These are phyloP conservation scores for Apiospora pterosperma DNA, from an alignment of 2,329 filamentous ascomycete genomes.

Conservation along the genomic window DNA sequence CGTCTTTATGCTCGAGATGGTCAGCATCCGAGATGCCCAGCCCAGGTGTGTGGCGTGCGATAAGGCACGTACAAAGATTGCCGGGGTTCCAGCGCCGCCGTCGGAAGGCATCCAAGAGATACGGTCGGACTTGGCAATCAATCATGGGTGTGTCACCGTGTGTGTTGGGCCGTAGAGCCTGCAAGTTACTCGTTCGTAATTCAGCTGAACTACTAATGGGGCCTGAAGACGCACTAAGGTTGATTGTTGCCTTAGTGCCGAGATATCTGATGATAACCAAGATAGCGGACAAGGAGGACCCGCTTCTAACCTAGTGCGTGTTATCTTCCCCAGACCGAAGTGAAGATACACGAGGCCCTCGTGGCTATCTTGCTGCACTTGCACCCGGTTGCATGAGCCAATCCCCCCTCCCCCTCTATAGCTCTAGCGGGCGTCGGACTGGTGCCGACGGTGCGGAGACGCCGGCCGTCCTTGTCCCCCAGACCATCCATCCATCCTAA, in stretches of 20 bases:
- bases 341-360: too few relatives aligned
- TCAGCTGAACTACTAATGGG: background rate
- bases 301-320: too few relatives aligned
- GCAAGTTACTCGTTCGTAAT: background rate
- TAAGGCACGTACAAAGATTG: background rate
- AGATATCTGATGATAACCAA: too few relatives aligned
- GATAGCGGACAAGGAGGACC: too few relatives aligned
- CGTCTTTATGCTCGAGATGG: background rate
- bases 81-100: background rate
- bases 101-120: background rate
- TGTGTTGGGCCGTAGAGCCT: too few relatives aligned
- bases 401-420: background rate
- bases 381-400: background rate
- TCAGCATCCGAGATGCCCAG: background rate
- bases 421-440: background rate
- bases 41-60: background rate
- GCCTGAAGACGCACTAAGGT: too few relatives aligned
- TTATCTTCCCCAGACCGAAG: too few relatives aligned
- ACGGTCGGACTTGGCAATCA: background rate
- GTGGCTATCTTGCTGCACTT: background rate
- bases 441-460: background rate
- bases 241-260: background rate
- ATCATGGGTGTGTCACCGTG: background rate
- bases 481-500: too few relatives aligned
- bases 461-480: background rate